Evolutionary conservation across 768 basidiomycete genomes (phyloP).

Genomic region (Termitomyces sp.): DNA sequence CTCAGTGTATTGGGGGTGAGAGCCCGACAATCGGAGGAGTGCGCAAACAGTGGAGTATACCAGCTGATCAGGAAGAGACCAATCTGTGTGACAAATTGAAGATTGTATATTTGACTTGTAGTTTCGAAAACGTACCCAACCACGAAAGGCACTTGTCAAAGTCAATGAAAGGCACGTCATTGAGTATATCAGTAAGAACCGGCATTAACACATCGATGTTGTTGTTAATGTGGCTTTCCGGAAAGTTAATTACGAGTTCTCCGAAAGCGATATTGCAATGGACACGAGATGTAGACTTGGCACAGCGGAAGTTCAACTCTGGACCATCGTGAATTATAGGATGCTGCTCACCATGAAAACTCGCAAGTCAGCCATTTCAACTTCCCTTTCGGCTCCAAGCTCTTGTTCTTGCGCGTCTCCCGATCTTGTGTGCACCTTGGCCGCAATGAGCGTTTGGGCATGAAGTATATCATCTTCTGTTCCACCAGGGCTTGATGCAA

Average conservation of each 20-base stretch:
- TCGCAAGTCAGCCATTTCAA: constrained; percentile 23
- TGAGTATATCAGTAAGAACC: constrained; percentile 60
- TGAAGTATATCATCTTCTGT: constrained; percentile 39
- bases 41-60: constrained; percentile 77
- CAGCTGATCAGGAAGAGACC: constrained; percentile 83
- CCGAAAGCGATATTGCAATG: constrained; percentile 85
- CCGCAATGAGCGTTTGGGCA: constrained; percentile 53
- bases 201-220: constrained; percentile 50
- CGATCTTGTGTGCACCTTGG: constrained; percentile 47
- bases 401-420: constrained; percentile 20
- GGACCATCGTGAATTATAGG: constrained; percentile 1
- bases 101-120: not conserved
- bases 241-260: constrained; percentile 64
- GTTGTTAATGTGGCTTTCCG: constrained; percentile 44
- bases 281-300: constrained; percentile 61
- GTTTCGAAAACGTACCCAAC: constrained; percentile 48
- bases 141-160: constrained; percentile 78
- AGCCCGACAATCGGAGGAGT: constrained; percentile 58
- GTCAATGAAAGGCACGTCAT: constrained; percentile 68
- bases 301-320: not conserved
- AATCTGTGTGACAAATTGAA: constrained; percentile 43
- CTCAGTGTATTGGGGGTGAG: constrained; percentile 43
- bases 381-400: constrained; percentile 22
- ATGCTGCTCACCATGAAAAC: constrained; percentile 34
- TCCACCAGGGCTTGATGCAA: constrained; percentile 53